Base-by-base conservation (phyloP, 2,329 filamentous ascomycete genomes). In the Lasiodiplodia gonubiensis region DNA sequence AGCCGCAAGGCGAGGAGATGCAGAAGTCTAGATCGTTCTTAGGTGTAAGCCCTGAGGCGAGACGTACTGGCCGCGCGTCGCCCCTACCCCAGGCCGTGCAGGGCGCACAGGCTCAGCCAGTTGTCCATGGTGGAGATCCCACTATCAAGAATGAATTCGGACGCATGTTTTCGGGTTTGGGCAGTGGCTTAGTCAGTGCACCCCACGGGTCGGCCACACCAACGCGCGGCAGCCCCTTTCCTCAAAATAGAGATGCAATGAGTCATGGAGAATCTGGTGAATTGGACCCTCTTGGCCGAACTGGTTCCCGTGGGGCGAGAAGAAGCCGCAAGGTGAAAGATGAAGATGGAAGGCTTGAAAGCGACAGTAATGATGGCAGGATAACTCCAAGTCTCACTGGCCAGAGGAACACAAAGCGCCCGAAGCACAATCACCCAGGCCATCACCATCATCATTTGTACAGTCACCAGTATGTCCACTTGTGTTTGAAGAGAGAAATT, bases 121-220 rank as follows among this genome's bases (percentile, higher is more conserved):
- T 91, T 64, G 92, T 91, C 3, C 92, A 93, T 6, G 88, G 89
- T 16, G 91, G 90, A 18, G 93, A 97, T 77, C 91, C 93, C 12
- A 91, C 91, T 52, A 97, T 97, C 75, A 97, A 97, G 83, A 96
- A 90, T 76, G 94, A 97, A 77, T 94, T 97, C 76, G 94, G 94
- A 33, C 90, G 93, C 70, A 97, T 97, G 85, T 97, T 97, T 80
- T 93, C 92, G 21, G 94, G 94, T n/a, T 93, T 98, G 71, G 94
- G 89, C 18, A 89, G 88, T 76, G 89, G 89, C 42, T 83, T 90
- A 21, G 87, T 87, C 35, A 84, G 84, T 70, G 80, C 81, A 33
- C 84, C 77, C n/a, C 85, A 84, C 70, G 83, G 83, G 18, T 81
- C 81, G 12, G 81, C 84, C 1, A 89, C 86, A 8, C 87, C 86